A percentile compares a stretch with the other conserved stretches of the same genome.
These are phyloP conservation scores for Naganishia antarctica DNA, from an alignment of 768 basidiomycete genomes.

Conservation along the genomic window DNA sequence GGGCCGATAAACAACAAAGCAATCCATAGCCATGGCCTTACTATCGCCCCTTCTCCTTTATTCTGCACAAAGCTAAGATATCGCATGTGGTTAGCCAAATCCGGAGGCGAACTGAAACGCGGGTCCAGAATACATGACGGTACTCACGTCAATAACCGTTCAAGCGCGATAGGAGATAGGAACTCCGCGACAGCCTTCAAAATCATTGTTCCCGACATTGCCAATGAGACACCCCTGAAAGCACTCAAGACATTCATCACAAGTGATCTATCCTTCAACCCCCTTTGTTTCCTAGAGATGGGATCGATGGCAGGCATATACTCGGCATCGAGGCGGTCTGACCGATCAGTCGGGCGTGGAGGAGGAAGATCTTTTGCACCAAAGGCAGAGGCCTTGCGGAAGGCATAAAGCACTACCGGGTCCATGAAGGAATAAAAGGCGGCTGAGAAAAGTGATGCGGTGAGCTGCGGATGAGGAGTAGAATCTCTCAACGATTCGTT, in stretches of 20 bases:
- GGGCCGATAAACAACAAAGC: slow-evolving; percentile 50
- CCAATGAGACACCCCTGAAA: slow-evolving; percentile 34
- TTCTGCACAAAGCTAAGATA: background rate
- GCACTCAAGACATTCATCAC: slow-evolving; percentile 54
- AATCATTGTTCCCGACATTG: slow-evolving; percentile 27
- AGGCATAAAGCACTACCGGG: slow-evolving; percentile 47
- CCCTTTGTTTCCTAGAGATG: slow-evolving; percentile 41
- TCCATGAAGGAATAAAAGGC: slow-evolving; percentile 59
- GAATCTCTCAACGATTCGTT: slow-evolving; percentile 47
- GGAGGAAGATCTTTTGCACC: slow-evolving; percentile 51
- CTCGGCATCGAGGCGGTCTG: slow-evolving; percentile 44
- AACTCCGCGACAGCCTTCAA: slow-evolving; percentile 44
- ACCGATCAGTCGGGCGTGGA: slow-evolving; percentile 53
- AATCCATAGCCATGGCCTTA: slow-evolving; percentile 71
- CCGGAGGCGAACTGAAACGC: background rate
- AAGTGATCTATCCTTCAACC: slow-evolving; percentile 53
- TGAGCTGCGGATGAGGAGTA: slow-evolving; percentile 54
- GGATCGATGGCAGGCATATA: slow-evolving; percentile 50
- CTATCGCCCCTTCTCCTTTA: slow-evolving; percentile 52
- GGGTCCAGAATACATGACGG: background rate
- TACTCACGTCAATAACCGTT: slow-evolving; percentile 51
- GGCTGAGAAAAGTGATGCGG: slow-evolving; percentile 54
- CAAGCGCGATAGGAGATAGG: slow-evolving; percentile 50
- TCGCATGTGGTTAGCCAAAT: too few species aligned
- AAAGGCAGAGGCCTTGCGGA: slow-evolving; percentile 38